phyloP scores from a whole-genome alignment of 148 eudicot genomes.

The Hydrangea macrophylla region DNA sequence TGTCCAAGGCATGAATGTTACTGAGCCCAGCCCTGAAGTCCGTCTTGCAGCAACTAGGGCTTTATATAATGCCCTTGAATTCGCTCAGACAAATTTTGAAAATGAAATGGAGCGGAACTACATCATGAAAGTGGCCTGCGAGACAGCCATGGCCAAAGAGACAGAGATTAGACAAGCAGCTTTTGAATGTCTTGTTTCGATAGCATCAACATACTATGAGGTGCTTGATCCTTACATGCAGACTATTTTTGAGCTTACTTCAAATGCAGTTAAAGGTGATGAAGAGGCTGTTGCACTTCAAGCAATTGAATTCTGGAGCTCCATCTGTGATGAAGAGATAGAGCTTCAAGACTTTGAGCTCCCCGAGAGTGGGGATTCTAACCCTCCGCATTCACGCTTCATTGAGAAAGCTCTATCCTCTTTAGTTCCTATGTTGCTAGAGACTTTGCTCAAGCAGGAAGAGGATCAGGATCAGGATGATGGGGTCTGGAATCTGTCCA shows the following conservation, averaged over 20 bases:
- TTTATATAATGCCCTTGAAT: conserved; percentile 63
- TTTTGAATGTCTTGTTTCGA: conserved; percentile 61
- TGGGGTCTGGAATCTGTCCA: conserved; percentile 56
- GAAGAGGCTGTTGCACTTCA: conserved; percentile 68
- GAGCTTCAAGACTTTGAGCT: conserved; percentile 46
- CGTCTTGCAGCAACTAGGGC: conserved; percentile 66
- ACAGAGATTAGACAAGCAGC: conserved; percentile 59
- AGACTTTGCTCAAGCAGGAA: conserved; percentile 64
- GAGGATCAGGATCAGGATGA: conserved; percentile 76
- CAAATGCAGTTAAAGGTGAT: conserved; percentile 55
- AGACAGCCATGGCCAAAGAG: conserved; percentile 46
- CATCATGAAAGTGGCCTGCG: conserved; percentile 67
- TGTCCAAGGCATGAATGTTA: conserved; percentile 59
- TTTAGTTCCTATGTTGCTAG: conserved; percentile 55
- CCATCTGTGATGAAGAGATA: conserved; percentile 69
- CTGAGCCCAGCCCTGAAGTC: conserved; percentile 40
- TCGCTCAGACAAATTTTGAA: conserved; percentile 64
- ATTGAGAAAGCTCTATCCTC: conserved; percentile 52
- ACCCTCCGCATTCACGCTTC: conserved; percentile 42
- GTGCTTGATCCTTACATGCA: conserved; percentile 64
- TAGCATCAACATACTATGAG: conserved; percentile 61
- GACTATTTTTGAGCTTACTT: conserved; percentile 51
- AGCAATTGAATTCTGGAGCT: conserved; percentile 77
- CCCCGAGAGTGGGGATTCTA: conserved; percentile 36
- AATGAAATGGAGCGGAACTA: conserved; percentile 65